Conservation (phyloP, 768 basidiomycete species). For the Xerocomus spinulosus region DNA sequence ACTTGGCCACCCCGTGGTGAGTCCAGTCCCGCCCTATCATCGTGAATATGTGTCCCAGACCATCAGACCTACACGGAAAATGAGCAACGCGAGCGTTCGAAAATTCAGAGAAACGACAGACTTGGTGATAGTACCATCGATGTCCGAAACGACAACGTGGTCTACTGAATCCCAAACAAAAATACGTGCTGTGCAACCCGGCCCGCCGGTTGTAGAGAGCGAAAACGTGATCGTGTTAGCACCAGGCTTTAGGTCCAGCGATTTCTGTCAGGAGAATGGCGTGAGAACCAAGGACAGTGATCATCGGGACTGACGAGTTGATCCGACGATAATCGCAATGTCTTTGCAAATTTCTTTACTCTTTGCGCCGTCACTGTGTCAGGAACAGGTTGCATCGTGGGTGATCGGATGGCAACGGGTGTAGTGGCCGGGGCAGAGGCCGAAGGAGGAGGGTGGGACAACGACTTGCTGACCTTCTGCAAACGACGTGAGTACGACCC, state of each 20-base stretch:
- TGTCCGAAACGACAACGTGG: constrained; percentile 89
- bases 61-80: constrained; percentile 68
- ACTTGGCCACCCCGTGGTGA: constrained; percentile 92
- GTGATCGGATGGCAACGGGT: constrained; percentile 28
- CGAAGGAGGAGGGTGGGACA: constrained; percentile 22
- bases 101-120: constrained; percentile 35
- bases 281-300: neutral
- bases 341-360: constrained; percentile 77
- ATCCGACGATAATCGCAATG: constrained; percentile 87
- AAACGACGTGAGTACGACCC: constrained; percentile 1
- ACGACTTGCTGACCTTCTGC: constrained; percentile 12
- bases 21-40: constrained; percentile 99
- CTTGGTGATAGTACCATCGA: constrained; percentile 99
- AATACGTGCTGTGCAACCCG: constrained; percentile 86
- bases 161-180: constrained; percentile 96
- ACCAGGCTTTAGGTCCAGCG: constrained; percentile 76
- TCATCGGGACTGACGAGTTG: constrained; percentile 62
- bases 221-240: constrained; percentile 93
- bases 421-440: constrained; percentile 46
- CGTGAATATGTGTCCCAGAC: constrained; percentile 92
- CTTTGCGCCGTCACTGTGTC: constrained; percentile 6
- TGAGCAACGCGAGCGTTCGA: neutral
- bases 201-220: constrained; percentile 72
- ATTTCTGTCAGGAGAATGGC: constrained; percentile 52
- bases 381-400: constrained; percentile 26